Percentiles rank a stretch among this genome's conserved stretches.
Conservation (phyloP, 1,284 basidiomycete species). For the Leccinum laetum region DNA sequence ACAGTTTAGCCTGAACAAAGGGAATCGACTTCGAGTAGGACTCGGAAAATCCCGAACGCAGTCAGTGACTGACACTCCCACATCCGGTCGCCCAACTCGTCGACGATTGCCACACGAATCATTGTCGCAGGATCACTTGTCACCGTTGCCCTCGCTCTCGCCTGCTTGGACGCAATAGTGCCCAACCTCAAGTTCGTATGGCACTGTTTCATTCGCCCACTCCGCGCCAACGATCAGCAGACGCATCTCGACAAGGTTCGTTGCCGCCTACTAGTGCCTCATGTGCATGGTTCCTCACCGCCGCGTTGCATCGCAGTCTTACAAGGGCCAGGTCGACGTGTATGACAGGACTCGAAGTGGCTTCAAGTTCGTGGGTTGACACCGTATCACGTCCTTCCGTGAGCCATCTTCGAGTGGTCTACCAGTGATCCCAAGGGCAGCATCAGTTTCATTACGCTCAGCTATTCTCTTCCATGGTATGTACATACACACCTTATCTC, state of each 20-base stretch:
- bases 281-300: not conserved
- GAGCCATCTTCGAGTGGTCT: conserved; percentile 64
- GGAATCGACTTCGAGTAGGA: too few species aligned
- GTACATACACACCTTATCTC: conserved; percentile 11
- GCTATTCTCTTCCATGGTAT: conserved; percentile 73
- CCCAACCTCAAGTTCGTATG: conserved; percentile 47
- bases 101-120: conserved; percentile 7
- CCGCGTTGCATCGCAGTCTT: conserved; percentile 44
- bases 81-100: conserved; percentile 12
- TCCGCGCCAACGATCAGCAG: conserved; percentile 40
- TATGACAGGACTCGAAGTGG: conserved; percentile 61
- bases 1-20: too few species aligned
- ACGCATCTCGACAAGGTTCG: conserved; percentile 44
- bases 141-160: conserved; percentile 23
- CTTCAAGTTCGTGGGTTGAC: conserved; percentile 45
- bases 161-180: conserved; percentile 23
- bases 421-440: conserved; percentile 52
- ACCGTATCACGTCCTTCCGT: conserved; percentile 39
- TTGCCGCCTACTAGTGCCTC: not conserved
- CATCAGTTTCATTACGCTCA: conserved; percentile 64
- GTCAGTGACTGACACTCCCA: too few species aligned
- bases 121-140: conserved; percentile 24
- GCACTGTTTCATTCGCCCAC: conserved; percentile 47
- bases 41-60: too few species aligned
- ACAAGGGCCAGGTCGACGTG: conserved; percentile 68